Evolutionary conservation across 495 filamentous ascomycete genomes (phyloP), one percentile per base, ranked within the genome.

Genomic region (Aspergillus avenaceus): DNA sequence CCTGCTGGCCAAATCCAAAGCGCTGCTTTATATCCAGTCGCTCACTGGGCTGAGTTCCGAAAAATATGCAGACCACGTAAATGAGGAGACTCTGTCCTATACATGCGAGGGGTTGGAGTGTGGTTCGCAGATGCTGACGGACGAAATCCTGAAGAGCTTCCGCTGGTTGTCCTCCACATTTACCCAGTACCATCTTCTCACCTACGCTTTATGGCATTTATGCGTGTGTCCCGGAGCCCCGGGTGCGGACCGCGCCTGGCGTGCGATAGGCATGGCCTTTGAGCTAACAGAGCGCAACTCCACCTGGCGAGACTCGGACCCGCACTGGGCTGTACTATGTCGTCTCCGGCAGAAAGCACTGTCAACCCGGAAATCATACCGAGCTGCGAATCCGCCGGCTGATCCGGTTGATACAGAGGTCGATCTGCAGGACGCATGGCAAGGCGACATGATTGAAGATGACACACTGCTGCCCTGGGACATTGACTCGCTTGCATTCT

Each of bases 151-250:
- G 3, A 47, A 46, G 13, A 53, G 62, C 5, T 67, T 56, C 38
- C 55, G 56, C 27, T 69, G 66, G 66, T 16, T 69, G 1, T 50
- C 53, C 0, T 55, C 54, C 0, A 65, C 62, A 13, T 67, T 58
- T 26, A 61, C 58, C 2, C 64, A 63, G 26, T 67, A 54, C 25
- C 63, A 64, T 29, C 51, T 63, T 0, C 54, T 69, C 13, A 69
- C 66, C 1, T 65, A 65, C 36, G 55, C 58, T 4, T 56, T 69
- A 0, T 69, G 66, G 66, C 50, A 62, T 36, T 41, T 69, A 14
- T 69, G 66, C 47, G 51, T 65, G 9, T 54, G 54, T 25, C 64
- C 64, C 0, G 47, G 25, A 1, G 55, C 49, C 2, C 41, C 52
- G 9, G 41, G 52, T 6, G 53, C 52, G 0, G 53, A 60, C 8